Evolutionary conservation across 2,329 filamentous ascomycete species (phyloP), one percentile per base, ranked within the genome.

Genomic region (Tolypocladium ovalisporum): DNA sequence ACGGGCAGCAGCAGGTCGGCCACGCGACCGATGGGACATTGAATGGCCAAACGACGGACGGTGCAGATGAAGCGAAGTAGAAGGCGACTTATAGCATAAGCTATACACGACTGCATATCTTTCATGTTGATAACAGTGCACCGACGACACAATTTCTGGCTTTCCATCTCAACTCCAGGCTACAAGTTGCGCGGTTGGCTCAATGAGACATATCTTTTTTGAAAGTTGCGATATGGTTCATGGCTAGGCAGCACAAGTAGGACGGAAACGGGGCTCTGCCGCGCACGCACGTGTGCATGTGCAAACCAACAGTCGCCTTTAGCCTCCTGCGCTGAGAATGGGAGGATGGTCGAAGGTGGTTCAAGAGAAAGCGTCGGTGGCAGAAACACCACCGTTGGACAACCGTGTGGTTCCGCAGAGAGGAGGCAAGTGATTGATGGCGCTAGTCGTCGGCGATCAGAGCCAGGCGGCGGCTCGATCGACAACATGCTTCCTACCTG

Each of bases 21-120:
- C 72, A 73, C 59, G 62, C 66, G 4, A 65, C 68, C 42, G 71
- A 72, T 13, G 66, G 71, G 66, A 60, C 67, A 63, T 64, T 70
- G 52, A 69, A 66, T 36, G 59, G 60, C 35, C 68, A 67, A 52
- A 61, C 69, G 42, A 64, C 70, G 22, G 76, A 79, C 24, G 70
- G 68, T 56, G 67, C 71, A 9, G 76, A 78, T 47, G 76, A 78
- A 66, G 70, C 73, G 55, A 79, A 79, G 69, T 76, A 73, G 57
- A 58, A 55, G 47, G 35, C 32, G 32, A 52, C 13, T 44, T 39
- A 66, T 57, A 52, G 37, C 51, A 58, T 52, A 54, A 57, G 52
- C 55, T 56, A 54, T 32, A 54, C 34, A 52, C 29, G 51, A 35
- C 24, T 55, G 55, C 60, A 61, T 57, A 55, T 58, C 54, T 61